Percentiles rank a stretch among this genome's conserved stretches.
phyloP scores from a whole-genome alignment of 1,284 basidiomycete species.

The Ustilago bromivora region DNA sequence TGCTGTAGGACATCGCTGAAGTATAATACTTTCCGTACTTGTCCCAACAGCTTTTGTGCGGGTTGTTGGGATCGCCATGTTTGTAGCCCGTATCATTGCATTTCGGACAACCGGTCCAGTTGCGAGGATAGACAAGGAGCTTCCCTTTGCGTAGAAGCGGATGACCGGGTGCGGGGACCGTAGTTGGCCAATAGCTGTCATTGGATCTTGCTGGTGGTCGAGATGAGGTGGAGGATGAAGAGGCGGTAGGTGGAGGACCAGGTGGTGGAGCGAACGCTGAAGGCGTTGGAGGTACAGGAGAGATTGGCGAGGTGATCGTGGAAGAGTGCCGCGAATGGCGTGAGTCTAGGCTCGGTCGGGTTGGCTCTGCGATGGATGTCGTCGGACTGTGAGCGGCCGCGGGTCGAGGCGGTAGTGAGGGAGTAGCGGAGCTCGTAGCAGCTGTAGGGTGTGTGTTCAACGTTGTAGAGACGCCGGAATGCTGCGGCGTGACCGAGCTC shows the following conservation, averaged over 20 bases:
- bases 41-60: conserved; percentile 54
- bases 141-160: conserved; percentile 51
- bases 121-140: conserved; percentile 47
- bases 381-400: conserved; percentile 13
- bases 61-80: conserved; percentile 51
- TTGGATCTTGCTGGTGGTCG: conserved; percentile 11
- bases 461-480: conserved; percentile 8
- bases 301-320: conserved; percentile 3
- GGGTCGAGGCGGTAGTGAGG: conserved; percentile 26
- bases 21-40: conserved; percentile 51
- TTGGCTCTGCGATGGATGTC: conserved; percentile 1
- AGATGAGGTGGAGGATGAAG: conserved; percentile 14
- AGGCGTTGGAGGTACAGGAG: conserved; percentile 11
- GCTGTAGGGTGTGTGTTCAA: neutral
- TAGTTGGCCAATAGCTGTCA: conserved; percentile 42
- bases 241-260: conserved; percentile 14
- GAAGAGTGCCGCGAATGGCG: conserved; percentile 38
- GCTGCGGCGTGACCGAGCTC: conserved; percentile 13
- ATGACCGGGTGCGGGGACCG: conserved; percentile 48
- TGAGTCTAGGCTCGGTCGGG: conserved; percentile 33
- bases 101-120: conserved; percentile 51
- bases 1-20: conserved; percentile 45
- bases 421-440: conserved; percentile 6
- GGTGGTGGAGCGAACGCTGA: conserved; percentile 27
- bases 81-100: conserved; percentile 57